Evolutionary conservation across 2,329 filamentous ascomycete species (phyloP).

Genomic region (Xylariales sp.): DNA sequence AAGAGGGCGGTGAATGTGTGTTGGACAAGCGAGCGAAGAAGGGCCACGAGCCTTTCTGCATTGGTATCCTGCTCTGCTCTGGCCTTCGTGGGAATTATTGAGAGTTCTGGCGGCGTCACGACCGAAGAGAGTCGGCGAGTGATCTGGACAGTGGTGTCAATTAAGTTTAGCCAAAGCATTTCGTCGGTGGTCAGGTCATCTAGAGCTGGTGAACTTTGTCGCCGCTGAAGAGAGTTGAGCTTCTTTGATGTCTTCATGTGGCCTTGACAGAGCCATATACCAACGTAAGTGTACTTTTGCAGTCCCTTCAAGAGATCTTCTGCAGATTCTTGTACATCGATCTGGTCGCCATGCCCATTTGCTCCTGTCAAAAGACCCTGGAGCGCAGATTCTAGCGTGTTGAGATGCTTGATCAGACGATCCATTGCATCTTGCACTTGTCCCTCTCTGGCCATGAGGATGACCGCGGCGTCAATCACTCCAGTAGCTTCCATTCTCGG

Average conservation of each 20-base stretch:
- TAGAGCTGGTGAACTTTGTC: constrained; percentile 38
- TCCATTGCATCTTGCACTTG: constrained; percentile 79
- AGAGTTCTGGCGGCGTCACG: constrained; percentile 28
- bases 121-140: constrained; percentile 59
- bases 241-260: constrained; percentile 62
- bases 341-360: constrained; percentile 49
- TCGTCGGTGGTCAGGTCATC: constrained; percentile 50
- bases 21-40: constrained; percentile 77
- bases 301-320: constrained; percentile 72
- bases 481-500: constrained; percentile 86
- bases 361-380: constrained; percentile 65
- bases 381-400: constrained; percentile 73
- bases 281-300: constrained; percentile 86
- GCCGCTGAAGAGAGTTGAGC: constrained; percentile 44
- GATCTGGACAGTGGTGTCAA: constrained; percentile 57
- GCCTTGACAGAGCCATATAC: constrained; percentile 91
- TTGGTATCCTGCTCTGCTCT: constrained; percentile 36
- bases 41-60: constrained; percentile 56
- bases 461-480: constrained; percentile 86
- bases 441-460: constrained; percentile 85
- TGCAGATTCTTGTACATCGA: constrained; percentile 56
- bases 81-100: constrained; percentile 9
- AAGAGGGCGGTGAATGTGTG: constrained; percentile 85
- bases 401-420: constrained; percentile 75
- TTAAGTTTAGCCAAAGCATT: constrained; percentile 55